phyloP scores from a whole-genome alignment of 2,329 filamentous ascomycete genomes.

The Aspergillus alliaceus region DNA sequence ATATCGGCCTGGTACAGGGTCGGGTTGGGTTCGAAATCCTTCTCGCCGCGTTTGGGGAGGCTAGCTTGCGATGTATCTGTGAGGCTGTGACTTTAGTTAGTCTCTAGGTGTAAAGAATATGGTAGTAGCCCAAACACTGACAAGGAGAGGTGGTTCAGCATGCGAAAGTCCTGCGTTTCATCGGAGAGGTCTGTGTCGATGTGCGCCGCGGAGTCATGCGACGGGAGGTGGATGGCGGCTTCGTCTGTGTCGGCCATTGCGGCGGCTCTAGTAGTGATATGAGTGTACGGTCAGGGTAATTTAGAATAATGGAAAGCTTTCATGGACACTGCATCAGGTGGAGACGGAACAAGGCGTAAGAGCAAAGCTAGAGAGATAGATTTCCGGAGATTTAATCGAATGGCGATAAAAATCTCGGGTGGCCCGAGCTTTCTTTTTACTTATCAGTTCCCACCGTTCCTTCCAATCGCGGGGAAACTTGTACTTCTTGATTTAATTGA shows the following conservation, averaged over 20 bases:
- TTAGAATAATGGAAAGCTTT: not conserved
- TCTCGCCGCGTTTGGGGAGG: conserved; percentile 87
- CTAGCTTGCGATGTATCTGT: conserved; percentile 39
- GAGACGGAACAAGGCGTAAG: not conserved
- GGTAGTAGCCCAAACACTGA: conserved; percentile 26
- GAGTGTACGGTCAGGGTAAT: not conserved
- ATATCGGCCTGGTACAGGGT: conserved; percentile 76
- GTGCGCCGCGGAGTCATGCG: conserved; percentile 31
- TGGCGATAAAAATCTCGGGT: conserved; percentile 17
- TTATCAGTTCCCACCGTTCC: conserved; percentile 7
- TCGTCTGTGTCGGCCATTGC: conserved; percentile 48
- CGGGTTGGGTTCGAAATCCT: conserved; percentile 94
- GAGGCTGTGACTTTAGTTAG: conserved; percentile 23
- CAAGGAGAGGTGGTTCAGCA: conserved; percentile 61
- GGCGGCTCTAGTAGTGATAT: not conserved
- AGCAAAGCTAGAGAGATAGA: not conserved
- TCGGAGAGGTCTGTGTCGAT: conserved; percentile 69
- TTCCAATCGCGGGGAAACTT: conserved; percentile 1
- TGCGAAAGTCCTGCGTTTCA: conserved; percentile 82
- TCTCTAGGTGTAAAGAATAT: no score
- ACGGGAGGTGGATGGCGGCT: conserved; percentile 36
- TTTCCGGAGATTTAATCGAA: not conserved
- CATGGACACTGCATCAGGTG: not conserved
- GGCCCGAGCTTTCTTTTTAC: conserved; percentile 12
- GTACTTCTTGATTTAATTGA: no score